Base-by-base conservation (phyloP, 2,329 filamentous ascomycete species). In the Aureobasidium sp. region DNA sequence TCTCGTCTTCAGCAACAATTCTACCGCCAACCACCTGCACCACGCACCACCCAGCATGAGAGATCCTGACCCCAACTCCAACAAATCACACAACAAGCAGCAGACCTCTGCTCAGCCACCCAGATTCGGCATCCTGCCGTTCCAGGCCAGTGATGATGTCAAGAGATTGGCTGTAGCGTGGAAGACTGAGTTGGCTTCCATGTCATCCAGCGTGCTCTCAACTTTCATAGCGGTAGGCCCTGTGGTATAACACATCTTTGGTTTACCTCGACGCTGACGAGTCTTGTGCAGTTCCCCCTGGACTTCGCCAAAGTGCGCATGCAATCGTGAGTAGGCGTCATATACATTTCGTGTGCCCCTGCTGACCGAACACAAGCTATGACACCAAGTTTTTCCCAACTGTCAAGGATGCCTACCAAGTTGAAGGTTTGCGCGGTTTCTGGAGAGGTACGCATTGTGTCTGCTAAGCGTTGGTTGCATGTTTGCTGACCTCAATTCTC, bases 291-390 rank as follows among this genome's bases (percentile, higher is more conserved):
- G 78, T 95, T 93, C 71, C 90, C 90, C 27, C 83, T 95, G 67
- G 90, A 95, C 74, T 93, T 90, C 69, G 87, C 93, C 72, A 95
- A 95, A 79, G 92, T 89, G 61, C 88, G 90, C 70, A 90, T 94
- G 85, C 90, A 95, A 78, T 89, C 88, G 66, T 77, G 74, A 65
- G 75, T 67, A 49, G 32, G 54, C 27, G 27, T 57, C 34, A 37
- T 9, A 13, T 15, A 4, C 16, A 16, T 30, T n/a, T 34, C 9
- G 29, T 11, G 6, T 25, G 32, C 42, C n/a, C 16, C 25, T 42
- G 25, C 59, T 62, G n/a, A 62, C 42, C 9, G 11, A 7, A n/a
- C 10, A 15, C 25, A 37, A 74, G 72, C 53, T 93, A 94, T 75
- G 85, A 88, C 32, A 71, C 67, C 9, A 66, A 64, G 2, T 73